Base-by-base conservation (phyloP, 306 rosid species). In the Trifolium fragiferum region DNA sequence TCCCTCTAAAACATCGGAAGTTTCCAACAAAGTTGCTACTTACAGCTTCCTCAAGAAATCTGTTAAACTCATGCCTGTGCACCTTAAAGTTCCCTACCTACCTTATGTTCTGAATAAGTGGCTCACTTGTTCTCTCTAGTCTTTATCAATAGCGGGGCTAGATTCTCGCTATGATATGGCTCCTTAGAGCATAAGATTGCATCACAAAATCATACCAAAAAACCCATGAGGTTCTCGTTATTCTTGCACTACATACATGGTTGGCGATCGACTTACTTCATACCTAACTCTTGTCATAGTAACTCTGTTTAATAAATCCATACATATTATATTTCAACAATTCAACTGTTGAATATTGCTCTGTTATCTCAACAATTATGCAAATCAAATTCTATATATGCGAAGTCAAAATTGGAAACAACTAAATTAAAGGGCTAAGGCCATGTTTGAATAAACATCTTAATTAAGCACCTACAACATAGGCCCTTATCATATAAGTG, bases 1-100 rank as follows among this genome's bases (percentile, higher is more conserved):
- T 62, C 18, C 44, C 32, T 66, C 62, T 37, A 60, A 53, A 66
- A 61, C 49, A 60, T 61, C 44, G 25, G 33, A 43, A 66, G 41
- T 40, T 38, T 65, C 50, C 51, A 65, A 38, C 33, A 10, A 18
- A 19, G 51, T 19, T 40, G 21, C 15, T 37, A 63, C n/a, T 37
- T 63, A 12, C 30, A 38, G 4, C 16, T 18, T 16, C 51, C 70
- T 11, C 50, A 37, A 64, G 70, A 65, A 65, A 18, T 19, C 70
- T 40, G 15, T 18, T 65, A 65, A 32, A 40, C 33, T 40, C 33
- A 5, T 19, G 53, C 50, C 18, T 10, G 20, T 37, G 51, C 18
- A 37, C 33, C 33, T 64, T 37, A 38, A 64, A 11, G 8, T 5
- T 7, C 46, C 14, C n/a, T 38, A 19, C 16, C 35, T 43, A 19